Evolutionary conservation across 140 eudicot species (phyloP).

Genomic region (Ambrosia hybrid): DNA sequence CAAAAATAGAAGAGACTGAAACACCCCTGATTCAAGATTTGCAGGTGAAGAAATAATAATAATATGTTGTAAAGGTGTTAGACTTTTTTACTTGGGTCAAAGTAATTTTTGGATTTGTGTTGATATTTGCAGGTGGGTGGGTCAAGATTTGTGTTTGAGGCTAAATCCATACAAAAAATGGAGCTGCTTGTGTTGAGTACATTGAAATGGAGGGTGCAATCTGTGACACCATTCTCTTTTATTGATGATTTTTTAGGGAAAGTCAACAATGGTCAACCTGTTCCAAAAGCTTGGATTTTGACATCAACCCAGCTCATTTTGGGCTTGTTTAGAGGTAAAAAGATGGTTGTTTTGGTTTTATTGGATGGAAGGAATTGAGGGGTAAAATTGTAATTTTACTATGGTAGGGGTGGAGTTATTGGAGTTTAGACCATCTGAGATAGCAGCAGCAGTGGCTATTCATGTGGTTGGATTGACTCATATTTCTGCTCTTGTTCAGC

Average conservation of each 20-base stretch:
- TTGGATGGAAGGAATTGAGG: constrained; percentile 1
- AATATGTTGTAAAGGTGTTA: constrained; percentile 20
- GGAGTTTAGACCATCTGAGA: constrained; percentile 70
- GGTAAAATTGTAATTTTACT: constrained; percentile 23
- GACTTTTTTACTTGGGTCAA: constrained; percentile 26
- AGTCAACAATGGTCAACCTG: constrained; percentile 46
- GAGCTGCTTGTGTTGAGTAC: constrained; percentile 78
- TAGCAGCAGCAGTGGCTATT: constrained; percentile 77
- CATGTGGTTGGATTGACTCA: constrained; percentile 45
- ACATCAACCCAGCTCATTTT: constrained; percentile 59
- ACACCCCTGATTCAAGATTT: constrained; percentile 55
- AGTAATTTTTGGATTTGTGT: constrained; percentile 16
- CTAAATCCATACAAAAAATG: constrained; percentile 74
- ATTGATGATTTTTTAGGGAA: constrained; percentile 58
- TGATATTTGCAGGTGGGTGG: constrained; percentile 33
- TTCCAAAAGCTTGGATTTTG: constrained; percentile 37
- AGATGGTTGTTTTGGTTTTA: neutral
- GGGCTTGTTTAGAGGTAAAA: constrained; percentile 50
- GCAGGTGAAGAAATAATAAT: constrained; percentile 47
- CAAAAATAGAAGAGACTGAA: constrained; percentile 70
- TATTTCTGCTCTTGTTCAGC: constrained; percentile 32
- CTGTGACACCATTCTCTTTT: constrained; percentile 74
- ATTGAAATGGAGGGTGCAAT: constrained; percentile 83
- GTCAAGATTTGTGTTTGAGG: constrained; percentile 60
- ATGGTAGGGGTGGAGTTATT: constrained; percentile 58